Evolutionary conservation across 1,139 yeast species (phyloP).

Genomic region (Debaryomycetaceae sp.): DNA sequence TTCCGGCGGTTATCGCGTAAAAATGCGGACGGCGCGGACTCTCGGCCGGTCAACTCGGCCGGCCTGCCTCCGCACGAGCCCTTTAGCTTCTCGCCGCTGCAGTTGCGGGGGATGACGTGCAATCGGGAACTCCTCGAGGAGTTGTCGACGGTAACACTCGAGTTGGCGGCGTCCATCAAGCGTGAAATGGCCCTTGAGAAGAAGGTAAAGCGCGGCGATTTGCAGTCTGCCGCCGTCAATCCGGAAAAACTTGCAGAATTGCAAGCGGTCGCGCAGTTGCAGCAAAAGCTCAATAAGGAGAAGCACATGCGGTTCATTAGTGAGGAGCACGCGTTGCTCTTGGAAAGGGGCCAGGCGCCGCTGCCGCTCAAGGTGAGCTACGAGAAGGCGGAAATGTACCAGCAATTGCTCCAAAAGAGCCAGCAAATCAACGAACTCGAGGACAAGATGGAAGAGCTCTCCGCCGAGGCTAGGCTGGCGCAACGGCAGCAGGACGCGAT

Average conservation of each 20-base stretch:
- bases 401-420: constrained; percentile 36
- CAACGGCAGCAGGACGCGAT: constrained; percentile 6
- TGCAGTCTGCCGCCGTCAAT: neutral
- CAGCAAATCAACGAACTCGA: constrained; percentile 34
- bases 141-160: constrained; percentile 56
- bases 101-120: constrained; percentile 49
- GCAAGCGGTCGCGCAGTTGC: constrained; percentile 32
- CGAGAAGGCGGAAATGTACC: constrained; percentile 43
- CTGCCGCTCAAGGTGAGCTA: constrained; percentile 46
- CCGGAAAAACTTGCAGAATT: constrained; percentile 2
- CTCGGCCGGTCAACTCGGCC: neutral
- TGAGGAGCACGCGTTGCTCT: constrained; percentile 53
- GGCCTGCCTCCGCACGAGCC: neutral
- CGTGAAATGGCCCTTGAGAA: constrained; percentile 53
- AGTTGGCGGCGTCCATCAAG: constrained; percentile 59
- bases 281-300: constrained; percentile 52
- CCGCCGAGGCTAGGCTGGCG: constrained; percentile 9
- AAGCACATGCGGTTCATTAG: constrained; percentile 54
- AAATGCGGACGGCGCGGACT: neutral
- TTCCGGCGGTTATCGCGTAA: constrained; percentile 26
- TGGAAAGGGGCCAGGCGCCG: constrained; percentile 45
- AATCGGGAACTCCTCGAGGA: constrained; percentile 51
- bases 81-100: constrained; percentile 43
- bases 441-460: constrained; percentile 28
- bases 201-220: constrained; percentile 14